These are phyloP conservation scores for Suillus ampliporus DNA, from an alignment of 768 basidiomycete genomes.

Conservation along the genomic window DNA sequence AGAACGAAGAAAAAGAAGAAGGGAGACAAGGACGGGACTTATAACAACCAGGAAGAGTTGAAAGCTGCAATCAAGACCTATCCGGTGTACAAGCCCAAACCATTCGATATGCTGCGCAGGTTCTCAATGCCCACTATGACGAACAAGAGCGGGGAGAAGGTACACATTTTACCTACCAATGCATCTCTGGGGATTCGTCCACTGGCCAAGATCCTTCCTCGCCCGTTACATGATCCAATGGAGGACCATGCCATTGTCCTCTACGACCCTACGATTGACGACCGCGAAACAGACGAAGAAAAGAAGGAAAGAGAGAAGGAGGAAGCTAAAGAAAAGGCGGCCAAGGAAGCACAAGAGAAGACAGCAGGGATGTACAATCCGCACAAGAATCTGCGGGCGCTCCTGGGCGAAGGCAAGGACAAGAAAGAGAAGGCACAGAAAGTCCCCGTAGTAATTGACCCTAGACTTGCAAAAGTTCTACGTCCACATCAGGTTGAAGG, in stretches of 20 bases:
- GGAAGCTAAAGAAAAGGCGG: constrained; percentile 67
- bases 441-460: constrained; percentile 97
- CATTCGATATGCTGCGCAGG: constrained; percentile 67
- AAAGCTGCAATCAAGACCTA: constrained; percentile 68
- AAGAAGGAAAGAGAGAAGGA: constrained; percentile 74
- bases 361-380: constrained; percentile 82
- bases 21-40: constrained; percentile 60
- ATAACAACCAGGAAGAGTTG: constrained; percentile 63
- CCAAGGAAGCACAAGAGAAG: constrained; percentile 70
- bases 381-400: constrained; percentile 86
- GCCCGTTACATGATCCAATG: constrained; percentile 98
- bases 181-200: constrained; percentile 86
- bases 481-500: constrained; percentile 98
- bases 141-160: constrained; percentile 67
- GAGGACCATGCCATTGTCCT: constrained; percentile 96
- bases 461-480: constrained; percentile 82
- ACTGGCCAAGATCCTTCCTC: constrained; percentile 77
- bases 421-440: constrained; percentile 72
- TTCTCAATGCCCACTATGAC: constrained; percentile 88
- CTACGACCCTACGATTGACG: constrained; percentile 96
- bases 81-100: constrained; percentile 83
- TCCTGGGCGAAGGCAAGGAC: constrained; percentile 74
- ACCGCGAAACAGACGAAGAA: constrained; percentile 89
- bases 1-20: constrained; percentile 69
- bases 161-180: constrained; percentile 64